Evolutionary conservation across 768 basidiomycete species (phyloP), one percentile per base, ranked within the genome.

Genomic region (Cyclocybe aegerita): DNA sequence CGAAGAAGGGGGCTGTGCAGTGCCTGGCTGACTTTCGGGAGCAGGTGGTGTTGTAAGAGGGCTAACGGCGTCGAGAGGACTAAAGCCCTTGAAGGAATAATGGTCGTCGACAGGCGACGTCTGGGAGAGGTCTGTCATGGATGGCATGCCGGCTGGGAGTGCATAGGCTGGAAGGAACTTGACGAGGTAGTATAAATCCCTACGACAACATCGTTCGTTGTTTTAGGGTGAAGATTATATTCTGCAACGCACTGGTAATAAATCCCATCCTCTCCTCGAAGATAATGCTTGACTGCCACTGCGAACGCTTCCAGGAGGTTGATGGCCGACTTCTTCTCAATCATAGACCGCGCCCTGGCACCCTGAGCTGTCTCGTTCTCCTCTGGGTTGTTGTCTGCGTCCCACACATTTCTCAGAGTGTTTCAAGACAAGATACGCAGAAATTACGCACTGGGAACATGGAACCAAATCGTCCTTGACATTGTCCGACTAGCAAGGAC

Each of bases 161-260:
- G 77, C 75, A 56, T 85, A 86, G 9, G 80, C 70, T 3, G 87
- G 86, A n/a, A 90, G 75, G 63, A 82, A 86, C 61, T 86, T 88
- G 61, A 86, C 81, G 39, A 84, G 77, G 53, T 85, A 77, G 66
- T 85, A 87, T 11, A 88, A 67, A 62, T 88, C 84, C 57, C 74
- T 77, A 31, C 8, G 17, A n/a, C 31, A n/a, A 17, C 32, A 11
- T 16, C 2, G 32, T 37, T 12, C 39, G 38, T 48, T 6, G 23
- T 46, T 46, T 3, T 38, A 11, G 17, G 3, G 14, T 10, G 17
- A n/a, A 4, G 3, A 55, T 36, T 16, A 36, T 53, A 15, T 17
- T 16, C 32, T 11, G 2, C 14, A 49, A 60, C 70, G 32, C 45
- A 74, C 74, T 68, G 49, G 55, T 78, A 77, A 54, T 80, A 71